These are phyloP conservation scores for Triangularia setosa DNA, from an alignment of 2,329 filamentous ascomycete genomes.

Conservation along the genomic window DNA sequence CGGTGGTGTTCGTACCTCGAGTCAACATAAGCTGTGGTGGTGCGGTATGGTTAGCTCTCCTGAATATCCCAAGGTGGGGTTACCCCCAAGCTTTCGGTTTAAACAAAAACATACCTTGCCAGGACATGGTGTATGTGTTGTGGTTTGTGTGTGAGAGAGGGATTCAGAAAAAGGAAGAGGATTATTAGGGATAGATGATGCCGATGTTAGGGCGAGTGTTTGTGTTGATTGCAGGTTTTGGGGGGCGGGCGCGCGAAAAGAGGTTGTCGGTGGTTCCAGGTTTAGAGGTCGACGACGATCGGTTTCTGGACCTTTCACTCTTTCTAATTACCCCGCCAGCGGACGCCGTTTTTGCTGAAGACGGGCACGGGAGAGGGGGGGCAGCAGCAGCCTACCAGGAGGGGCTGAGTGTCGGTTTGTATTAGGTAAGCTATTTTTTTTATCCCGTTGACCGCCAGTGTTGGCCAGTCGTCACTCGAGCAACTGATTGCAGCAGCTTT, in stretches of 20 bases:
- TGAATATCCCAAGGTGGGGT: constrained; percentile 23
- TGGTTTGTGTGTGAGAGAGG: constrained; percentile 1
- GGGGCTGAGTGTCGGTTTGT: background rate
- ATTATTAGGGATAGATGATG: background rate
- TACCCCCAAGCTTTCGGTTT: constrained; percentile 17
- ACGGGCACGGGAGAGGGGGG: background rate
- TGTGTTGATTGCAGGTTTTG: background rate
- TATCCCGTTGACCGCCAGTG: constrained; percentile 11
- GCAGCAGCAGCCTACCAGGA: background rate
- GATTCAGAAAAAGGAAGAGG: background rate
- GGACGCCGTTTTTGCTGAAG: background rate
- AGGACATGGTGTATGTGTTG: constrained; percentile 51
- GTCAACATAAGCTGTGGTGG: constrained; percentile 46
- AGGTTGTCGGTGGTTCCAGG: background rate
- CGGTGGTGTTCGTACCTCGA: constrained; percentile 38
- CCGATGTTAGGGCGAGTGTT: background rate
- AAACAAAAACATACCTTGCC: constrained; percentile 59
- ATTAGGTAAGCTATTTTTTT: constrained; percentile 18
- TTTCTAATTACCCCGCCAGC: constrained; percentile 15
- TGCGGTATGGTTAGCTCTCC: constrained; percentile 29
- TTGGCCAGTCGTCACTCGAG: background rate
- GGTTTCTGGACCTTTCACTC: background rate
- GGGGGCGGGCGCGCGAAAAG: background rate
- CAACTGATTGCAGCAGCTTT: background rate
- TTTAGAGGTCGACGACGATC: constrained; percentile 10